A percentile compares a stretch with the other conserved stretches of the same genome.
phyloP scores from a whole-genome alignment of 148 eudicot species.

The Rhododendron williamsianum region DNA sequence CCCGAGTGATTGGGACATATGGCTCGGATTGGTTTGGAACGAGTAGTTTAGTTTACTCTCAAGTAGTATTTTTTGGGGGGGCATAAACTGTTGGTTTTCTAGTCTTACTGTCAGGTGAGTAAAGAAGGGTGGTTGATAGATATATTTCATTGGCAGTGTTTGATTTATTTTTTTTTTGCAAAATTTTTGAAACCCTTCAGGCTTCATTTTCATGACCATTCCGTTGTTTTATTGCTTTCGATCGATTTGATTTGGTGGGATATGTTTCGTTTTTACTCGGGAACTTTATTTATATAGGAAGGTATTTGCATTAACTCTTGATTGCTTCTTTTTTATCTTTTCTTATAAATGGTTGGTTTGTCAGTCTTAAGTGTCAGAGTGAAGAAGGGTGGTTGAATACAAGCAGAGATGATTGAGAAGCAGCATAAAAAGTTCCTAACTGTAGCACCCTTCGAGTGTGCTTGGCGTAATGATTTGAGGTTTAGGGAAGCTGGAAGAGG shows the following conservation, averaged over 20 bases:
- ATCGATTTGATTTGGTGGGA: neutral
- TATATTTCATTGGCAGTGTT: neutral
- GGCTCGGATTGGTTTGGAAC: neutral
- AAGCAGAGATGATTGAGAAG: conserved; percentile 47
- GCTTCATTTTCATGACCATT: neutral
- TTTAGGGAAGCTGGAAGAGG: conserved; percentile 93
- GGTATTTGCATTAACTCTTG: neutral
- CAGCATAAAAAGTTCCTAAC: conserved; percentile 68
- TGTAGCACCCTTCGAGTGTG: conserved; percentile 95
- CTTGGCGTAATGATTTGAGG: conserved; percentile 78
- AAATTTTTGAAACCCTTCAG: neutral
- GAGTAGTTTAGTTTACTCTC: neutral
- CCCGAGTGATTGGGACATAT: too few relatives aligned
- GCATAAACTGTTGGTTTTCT: neutral
- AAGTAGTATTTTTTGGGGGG: neutral
- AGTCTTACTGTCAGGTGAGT: neutral
- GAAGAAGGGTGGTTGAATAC: conserved; percentile 4
- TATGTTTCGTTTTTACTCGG: neutral
- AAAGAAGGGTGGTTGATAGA: neutral
- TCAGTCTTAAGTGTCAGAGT: conserved; percentile 4
- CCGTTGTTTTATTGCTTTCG: neutral
- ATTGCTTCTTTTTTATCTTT: neutral
- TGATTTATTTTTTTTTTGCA: neutral
- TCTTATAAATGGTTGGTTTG: neutral
- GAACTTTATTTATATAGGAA: neutral